Conservation (phyloP, 805 yeast species). For the Yueomyces sp. region DNA sequence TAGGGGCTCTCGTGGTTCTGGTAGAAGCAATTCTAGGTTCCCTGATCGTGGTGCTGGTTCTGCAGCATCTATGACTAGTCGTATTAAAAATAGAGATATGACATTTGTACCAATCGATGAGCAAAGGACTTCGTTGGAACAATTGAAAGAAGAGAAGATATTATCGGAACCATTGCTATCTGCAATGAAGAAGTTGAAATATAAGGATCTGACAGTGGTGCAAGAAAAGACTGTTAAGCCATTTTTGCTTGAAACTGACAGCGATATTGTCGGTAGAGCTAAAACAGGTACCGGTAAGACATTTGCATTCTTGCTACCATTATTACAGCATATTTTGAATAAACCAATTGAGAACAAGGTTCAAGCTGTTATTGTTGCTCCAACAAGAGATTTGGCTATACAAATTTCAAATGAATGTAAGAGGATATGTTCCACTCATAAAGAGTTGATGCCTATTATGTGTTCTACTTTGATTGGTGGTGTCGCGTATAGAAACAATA, state of each 20-base stretch:
- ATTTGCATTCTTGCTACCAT: slow-evolving; percentile 74
- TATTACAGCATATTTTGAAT: slow-evolving; percentile 41
- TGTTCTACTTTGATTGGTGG: slow-evolving; percentile 61
- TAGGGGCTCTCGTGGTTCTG: not conserved
- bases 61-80: no score
- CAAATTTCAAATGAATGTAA: slow-evolving; percentile 61
- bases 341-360: slow-evolving; percentile 25
- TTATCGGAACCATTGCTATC: slow-evolving; percentile 18
- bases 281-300: slow-evolving; percentile 96
- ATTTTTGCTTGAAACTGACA: slow-evolving; percentile 32
- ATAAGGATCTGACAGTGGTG: slow-evolving; percentile 48
- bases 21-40: not conserved
- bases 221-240: slow-evolving; percentile 53
- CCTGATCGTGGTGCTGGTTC: not conserved
- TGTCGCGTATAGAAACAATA: slow-evolving; percentile 29
- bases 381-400: slow-evolving; percentile 83
- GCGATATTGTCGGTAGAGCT: slow-evolving; percentile 73
- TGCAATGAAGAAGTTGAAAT: slow-evolving; percentile 32
- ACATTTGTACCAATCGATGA: slow-evolving; percentile 6
- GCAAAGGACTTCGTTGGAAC: slow-evolving; percentile 15
- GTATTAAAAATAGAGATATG: no score
- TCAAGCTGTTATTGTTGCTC: slow-evolving; percentile 61
- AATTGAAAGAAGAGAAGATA: slow-evolving; percentile 18
- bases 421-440: slow-evolving; percentile 26
- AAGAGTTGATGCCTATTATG: slow-evolving; percentile 17